These are phyloP conservation scores for Tephrocybe sp. DNA, from an alignment of 768 basidiomycete genomes.

Conservation along the genomic window DNA sequence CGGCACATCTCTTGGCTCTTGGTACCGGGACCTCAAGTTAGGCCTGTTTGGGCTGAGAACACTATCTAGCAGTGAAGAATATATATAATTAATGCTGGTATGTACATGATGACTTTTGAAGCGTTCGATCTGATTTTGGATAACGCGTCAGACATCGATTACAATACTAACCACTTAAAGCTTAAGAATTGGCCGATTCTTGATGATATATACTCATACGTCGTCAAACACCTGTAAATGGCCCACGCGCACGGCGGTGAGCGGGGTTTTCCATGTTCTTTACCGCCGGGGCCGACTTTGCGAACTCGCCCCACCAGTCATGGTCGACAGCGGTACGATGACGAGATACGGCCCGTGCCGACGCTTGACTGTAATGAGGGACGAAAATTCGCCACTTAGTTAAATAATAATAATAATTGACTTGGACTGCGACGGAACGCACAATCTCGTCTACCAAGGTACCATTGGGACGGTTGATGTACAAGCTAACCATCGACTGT, in stretches of 20 bases:
- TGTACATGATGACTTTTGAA: no score
- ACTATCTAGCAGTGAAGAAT: no score
- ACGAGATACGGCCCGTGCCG: conserved; percentile 95
- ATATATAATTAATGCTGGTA: no score
- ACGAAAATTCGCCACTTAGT: no score
- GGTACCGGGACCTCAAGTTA: no score
- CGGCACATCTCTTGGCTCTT: no score
- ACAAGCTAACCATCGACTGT: conserved; percentile 98
- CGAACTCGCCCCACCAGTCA: conserved; percentile 96
- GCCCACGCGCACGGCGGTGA: conserved; percentile 72
- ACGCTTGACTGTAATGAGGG: conserved; percentile 87
- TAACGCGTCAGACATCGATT: no score
- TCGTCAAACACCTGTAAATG: conserved; percentile 93
- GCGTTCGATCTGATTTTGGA: no score
- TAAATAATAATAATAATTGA: conserved; percentile 8
- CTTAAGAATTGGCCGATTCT: conserved; percentile 84
- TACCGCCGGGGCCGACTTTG: conserved; percentile 92
- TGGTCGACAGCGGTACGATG: conserved; percentile 92
- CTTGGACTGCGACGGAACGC: conserved; percentile 14
- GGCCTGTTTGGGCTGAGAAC: no score
- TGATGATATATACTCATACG: conserved; percentile 95
- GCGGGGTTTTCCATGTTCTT: conserved; percentile 88
- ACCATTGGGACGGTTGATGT: conserved; percentile 93
- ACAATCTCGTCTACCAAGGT: conserved; percentile 96
- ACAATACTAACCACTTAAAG: no score